phyloP scores from a whole-genome alignment of 768 basidiomycete species.

The Russula compacta region DNA sequence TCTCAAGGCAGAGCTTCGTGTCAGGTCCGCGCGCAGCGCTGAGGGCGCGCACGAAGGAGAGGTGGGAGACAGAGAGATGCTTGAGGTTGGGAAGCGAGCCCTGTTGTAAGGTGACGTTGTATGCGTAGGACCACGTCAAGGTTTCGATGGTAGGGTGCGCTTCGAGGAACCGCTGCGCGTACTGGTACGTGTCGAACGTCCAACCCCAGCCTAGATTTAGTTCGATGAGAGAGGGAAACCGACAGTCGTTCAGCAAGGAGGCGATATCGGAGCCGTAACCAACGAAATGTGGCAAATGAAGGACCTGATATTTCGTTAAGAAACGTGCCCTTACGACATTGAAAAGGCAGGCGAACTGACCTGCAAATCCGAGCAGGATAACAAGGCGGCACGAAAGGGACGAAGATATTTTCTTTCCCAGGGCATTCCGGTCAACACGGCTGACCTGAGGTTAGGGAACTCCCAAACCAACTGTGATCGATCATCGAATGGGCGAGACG shows the following conservation, averaged over 20 bases:
- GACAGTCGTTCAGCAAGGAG: conserved; percentile 7
- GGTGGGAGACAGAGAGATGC: conserved; percentile 15
- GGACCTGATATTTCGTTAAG: background rate
- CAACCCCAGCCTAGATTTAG: conserved; percentile 17
- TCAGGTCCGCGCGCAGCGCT: conserved; percentile 6
- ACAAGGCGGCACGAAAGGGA: conserved; percentile 4
- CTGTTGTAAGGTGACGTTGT: background rate
- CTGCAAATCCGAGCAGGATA: conserved; percentile 2
- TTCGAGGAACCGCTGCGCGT: conserved; percentile 14
- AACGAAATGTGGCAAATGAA: conserved; percentile 16
- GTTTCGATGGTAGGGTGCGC: conserved; percentile 14
- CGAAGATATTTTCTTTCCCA: conserved; percentile 10
- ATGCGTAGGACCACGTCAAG: conserved; percentile 13
- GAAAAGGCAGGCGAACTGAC: background rate
- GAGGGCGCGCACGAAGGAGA: conserved; percentile 15
- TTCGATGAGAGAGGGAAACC: conserved; percentile 9
- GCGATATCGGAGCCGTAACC: conserved; percentile 10
- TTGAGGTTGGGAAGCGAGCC: conserved; percentile 11
- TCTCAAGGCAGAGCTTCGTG: conserved; percentile 5
- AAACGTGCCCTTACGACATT: background rate
- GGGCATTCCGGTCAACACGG: conserved; percentile 13
- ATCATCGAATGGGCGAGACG: background rate
- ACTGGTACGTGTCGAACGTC: conserved; percentile 14
- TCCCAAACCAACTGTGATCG: conserved; percentile 1
- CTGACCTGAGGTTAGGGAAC: conserved; percentile 14